These are phyloP conservation scores for Epithemia pelagica DNA, from an alignment of 108 stramenopile species.

Conservation along the genomic window DNA sequence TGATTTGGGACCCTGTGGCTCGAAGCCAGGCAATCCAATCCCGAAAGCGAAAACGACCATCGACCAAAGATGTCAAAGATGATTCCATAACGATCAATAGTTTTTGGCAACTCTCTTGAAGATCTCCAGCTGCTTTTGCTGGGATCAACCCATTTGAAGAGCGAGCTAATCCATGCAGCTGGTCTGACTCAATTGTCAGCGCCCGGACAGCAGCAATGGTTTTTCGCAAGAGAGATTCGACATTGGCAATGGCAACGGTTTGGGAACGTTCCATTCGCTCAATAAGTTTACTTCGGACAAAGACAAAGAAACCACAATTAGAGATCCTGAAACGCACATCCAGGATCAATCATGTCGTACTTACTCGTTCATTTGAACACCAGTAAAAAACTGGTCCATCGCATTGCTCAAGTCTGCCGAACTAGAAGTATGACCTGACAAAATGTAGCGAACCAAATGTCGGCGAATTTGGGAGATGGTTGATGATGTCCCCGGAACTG, in stretches of 20 bases:
- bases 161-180: slow-evolving; percentile 52
- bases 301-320: no score
- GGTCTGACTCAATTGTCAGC: slow-evolving; percentile 46
- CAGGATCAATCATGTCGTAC: no score
- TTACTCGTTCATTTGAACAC: slow-evolving; percentile 66
- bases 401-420: slow-evolving; percentile 55
- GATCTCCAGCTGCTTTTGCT: not conserved
- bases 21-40: slow-evolving; percentile 69
- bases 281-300: slow-evolving; percentile 33
- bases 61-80: slow-evolving; percentile 40
- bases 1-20: slow-evolving; percentile 59
- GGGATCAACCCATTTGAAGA: slow-evolving; percentile 8
- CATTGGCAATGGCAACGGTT: slow-evolving; percentile 50
- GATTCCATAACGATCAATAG: slow-evolving; percentile 36
- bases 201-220: slow-evolving; percentile 48
- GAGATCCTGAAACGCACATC: no score
- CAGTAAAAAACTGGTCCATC: slow-evolving; percentile 80
- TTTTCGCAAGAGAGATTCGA: slow-evolving; percentile 49
- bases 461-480: slow-evolving; percentile 15
- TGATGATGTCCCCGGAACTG: no score
- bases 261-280: slow-evolving; percentile 47
- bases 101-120: slow-evolving; percentile 29
- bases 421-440: slow-evolving; percentile 47
- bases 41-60: slow-evolving; percentile 52
- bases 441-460: slow-evolving; percentile 59